Percentiles rank a stretch among this genome's conserved stretches.
Conservation (phyloP, 108 stramenopile genomes). For the Pseudonitzschia multiseries region DNA sequence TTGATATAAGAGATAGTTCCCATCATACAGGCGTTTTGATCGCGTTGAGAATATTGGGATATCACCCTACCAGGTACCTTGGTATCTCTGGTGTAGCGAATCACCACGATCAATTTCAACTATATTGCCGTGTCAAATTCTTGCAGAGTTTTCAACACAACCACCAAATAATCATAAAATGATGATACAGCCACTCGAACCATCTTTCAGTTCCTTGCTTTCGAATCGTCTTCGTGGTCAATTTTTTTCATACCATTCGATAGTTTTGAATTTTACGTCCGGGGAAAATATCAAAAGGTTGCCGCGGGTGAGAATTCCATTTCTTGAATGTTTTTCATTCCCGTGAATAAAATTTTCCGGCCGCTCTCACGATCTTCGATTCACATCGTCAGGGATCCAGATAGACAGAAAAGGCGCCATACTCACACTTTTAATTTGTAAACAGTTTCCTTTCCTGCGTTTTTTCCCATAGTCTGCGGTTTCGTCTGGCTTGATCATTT, state of each 20-base stretch:
- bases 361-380: no score
- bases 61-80: no score
- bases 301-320: not conserved
- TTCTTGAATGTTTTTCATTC: not conserved
- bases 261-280: not conserved
- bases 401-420: not conserved
- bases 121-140: conserved; percentile 53
- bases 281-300: not conserved
- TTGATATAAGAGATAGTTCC: no score
- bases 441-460: conserved; percentile 18
- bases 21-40: no score
- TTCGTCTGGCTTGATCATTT: conserved; percentile 23
- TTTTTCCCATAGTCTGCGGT: not conserved
- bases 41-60: no score
- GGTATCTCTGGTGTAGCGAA: no score
- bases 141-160: conserved; percentile 72
- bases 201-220: conserved; percentile 82
- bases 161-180: conserved; percentile 77
- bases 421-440: conserved; percentile 18
- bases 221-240: conserved; percentile 42
- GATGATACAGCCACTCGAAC: conserved; percentile 79
- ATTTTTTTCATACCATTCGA: not conserved
- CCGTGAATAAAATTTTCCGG: no score
- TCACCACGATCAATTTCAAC: not conserved
- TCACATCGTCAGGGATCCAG: not conserved